A percentile compares a stretch with the other conserved stretches of the same genome.
Conservation (phyloP, 495 filamentous ascomycete genomes). For the Letharia lupina region DNA sequence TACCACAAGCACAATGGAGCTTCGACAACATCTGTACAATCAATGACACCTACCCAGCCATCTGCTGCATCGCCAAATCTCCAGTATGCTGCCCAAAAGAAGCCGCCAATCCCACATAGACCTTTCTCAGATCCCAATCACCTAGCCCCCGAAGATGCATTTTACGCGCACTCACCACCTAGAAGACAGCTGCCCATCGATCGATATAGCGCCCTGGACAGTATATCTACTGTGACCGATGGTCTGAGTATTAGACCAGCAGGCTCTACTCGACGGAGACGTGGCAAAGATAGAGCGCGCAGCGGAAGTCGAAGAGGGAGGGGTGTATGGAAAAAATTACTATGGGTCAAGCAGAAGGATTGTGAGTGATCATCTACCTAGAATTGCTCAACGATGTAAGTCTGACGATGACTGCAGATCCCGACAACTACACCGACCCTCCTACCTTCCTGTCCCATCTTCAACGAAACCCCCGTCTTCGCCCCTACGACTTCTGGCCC, state of each 20-base stretch:
- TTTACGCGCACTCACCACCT: constrained; percentile 51
- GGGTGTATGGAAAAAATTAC: constrained; percentile 79
- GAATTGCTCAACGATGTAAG: constrained; percentile 4
- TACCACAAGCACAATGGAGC: constrained; percentile 12
- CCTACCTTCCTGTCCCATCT: constrained; percentile 88
- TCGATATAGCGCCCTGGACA: constrained; percentile 13
- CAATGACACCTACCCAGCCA: constrained; percentile 22
- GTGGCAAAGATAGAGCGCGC: constrained; percentile 44
- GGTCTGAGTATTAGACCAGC: constrained; percentile 29
- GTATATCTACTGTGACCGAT: constrained; percentile 27
- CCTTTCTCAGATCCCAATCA: constrained; percentile 47
- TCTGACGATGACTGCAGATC: constrained; percentile 48
- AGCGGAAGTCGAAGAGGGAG: constrained; percentile 56
- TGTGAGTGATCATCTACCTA: constrained; percentile 46
- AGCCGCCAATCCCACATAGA: constrained; percentile 31
- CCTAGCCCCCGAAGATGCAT: constrained; percentile 78
- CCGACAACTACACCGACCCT: constrained; percentile 97
- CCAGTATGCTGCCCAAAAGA: constrained; percentile 13
- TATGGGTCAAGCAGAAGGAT: constrained; percentile 89
- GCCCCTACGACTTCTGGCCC: constrained; percentile 97
- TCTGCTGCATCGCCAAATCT: constrained; percentile 14
- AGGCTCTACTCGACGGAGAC: constrained; percentile 30
- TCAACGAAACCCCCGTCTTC: constrained; percentile 87
- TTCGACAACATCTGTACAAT: constrained; percentile 1
- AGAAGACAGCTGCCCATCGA: constrained; percentile 41